Conservation (phyloP, 352 stramenopile genomes). For the Blastocystis sp. region DNA sequence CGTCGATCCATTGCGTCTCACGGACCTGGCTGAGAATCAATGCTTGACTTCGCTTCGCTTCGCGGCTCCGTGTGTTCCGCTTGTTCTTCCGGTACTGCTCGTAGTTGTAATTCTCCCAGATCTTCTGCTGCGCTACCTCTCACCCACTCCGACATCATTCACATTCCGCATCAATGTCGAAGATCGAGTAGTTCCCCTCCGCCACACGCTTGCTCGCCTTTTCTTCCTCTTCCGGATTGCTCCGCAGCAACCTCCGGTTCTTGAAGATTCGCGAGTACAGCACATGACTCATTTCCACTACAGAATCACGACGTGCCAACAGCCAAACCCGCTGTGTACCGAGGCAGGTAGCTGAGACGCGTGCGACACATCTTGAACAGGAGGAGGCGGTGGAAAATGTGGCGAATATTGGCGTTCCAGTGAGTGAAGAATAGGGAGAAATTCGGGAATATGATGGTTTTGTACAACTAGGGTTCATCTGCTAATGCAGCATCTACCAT, state of each 20-base stretch:
- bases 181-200: slow-evolving; percentile 1
- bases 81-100: neutral
- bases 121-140: slow-evolving; percentile 5
- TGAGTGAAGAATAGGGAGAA: slow-evolving; percentile 53
- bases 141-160: neutral
- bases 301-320: neutral
- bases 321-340: neutral
- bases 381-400: slow-evolving; percentile 58
- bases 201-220: neutral
- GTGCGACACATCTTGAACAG: slow-evolving; percentile 56
- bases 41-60: neutral
- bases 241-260: neutral
- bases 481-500: neutral
- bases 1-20: slow-evolving; percentile 50
- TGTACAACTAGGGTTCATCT: slow-evolving; percentile 29
- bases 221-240: neutral
- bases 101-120: slow-evolving; percentile 44
- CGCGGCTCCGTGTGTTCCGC: neutral
- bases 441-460: slow-evolving; percentile 40
- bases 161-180: slow-evolving; percentile 38
- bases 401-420: slow-evolving; percentile 56
- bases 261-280: slow-evolving; percentile 48
- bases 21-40: slow-evolving; percentile 12
- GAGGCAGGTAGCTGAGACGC: slow-evolving; percentile 29
- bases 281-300: slow-evolving; percentile 46